These are phyloP conservation scores for Corymbia citriodora DNA, from an alignment of 441 rosid species.

Conservation along the genomic window DNA sequence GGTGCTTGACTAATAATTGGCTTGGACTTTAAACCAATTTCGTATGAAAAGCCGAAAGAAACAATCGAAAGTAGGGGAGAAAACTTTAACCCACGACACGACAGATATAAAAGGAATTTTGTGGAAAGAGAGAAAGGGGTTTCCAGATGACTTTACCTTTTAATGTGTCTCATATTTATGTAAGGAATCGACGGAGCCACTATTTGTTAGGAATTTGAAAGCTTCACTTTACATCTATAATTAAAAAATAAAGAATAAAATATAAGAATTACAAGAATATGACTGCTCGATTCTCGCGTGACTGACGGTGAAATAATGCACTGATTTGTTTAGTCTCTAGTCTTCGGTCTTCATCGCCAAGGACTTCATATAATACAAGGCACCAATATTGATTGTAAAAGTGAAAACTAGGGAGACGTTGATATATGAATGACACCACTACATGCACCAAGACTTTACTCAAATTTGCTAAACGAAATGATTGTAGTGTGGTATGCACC, in stretches of 20 bases:
- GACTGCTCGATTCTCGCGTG: not conserved
- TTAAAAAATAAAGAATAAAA: too few relatives aligned
- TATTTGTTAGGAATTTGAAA: too few relatives aligned
- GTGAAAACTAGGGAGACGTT: not conserved
- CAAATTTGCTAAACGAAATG: too few relatives aligned
- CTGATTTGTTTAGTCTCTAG: too few relatives aligned
- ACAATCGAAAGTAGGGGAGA: not conserved
- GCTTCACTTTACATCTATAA: too few relatives aligned
- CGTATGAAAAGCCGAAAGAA: not conserved
- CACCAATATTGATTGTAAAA: too few relatives aligned
- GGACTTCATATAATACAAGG: not conserved
- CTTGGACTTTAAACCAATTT: not conserved
- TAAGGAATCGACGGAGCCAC: too few relatives aligned
- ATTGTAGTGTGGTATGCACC: not conserved
- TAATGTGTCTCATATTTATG: too few relatives aligned
- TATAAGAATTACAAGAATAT: too few relatives aligned
- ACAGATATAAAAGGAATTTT: not conserved
- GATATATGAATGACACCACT: too few relatives aligned
- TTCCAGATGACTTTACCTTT: not conserved
- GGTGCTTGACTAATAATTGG: not conserved
- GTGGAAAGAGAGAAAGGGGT: not conserved
- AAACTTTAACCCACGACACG: not conserved
- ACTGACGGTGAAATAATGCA: not conserved
- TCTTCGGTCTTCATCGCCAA: too few relatives aligned
- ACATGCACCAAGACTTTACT: too few relatives aligned